Base-by-base conservation (phyloP, 345 rosid species). In the Euphorbia lathyris region DNA sequence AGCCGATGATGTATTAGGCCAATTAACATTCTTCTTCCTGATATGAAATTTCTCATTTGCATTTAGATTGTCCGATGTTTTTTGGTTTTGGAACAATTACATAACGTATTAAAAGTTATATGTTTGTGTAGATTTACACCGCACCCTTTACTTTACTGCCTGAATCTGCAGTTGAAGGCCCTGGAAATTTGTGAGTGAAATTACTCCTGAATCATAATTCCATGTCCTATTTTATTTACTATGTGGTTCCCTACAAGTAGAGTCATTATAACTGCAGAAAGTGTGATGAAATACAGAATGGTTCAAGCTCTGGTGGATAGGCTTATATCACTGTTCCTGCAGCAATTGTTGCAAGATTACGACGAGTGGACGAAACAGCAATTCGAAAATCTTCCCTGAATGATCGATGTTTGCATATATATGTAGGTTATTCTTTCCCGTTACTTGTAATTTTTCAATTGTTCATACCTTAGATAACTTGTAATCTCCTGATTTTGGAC, bases 231-330 rank as follows among this genome's bases (percentile, higher is more conserved):
- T 10, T 55, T 42, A n/a, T 50, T 19, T 14, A 38, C 25, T 20
- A 8, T 58, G 42, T 58, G 20, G 40, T n/a, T 51, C 27, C 47
- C 5, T 25, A 17, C 16, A 36, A 27, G 34, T 51, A 55, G 3
- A 45, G 4, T n/a, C 48, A 60, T 38, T 63, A 26, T 71, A 66
- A 34, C 34, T 32, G 45, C 56, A 51, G 42, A 63, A 34, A 60
- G 16, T 74, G 62, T 78, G 32, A 34, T 73, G 61, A 53, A 50
- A n/a, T 57, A 51, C 92, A 90, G 96, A 80, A 77, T 90, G 80
- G 84, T 88, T 83, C 96, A 88, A 80, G 92, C 98, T 67, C 80
- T 90, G 13, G 76, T 88, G 72, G 98, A 90, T 75, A 80, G 87
- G 76, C 82, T 88, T 14, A 93, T 92, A 3, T 92, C 87, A 2